These are phyloP conservation scores for Botryosphaeria dothidea DNA, from an alignment of 2,329 filamentous ascomycete species.

Conservation along the genomic window DNA sequence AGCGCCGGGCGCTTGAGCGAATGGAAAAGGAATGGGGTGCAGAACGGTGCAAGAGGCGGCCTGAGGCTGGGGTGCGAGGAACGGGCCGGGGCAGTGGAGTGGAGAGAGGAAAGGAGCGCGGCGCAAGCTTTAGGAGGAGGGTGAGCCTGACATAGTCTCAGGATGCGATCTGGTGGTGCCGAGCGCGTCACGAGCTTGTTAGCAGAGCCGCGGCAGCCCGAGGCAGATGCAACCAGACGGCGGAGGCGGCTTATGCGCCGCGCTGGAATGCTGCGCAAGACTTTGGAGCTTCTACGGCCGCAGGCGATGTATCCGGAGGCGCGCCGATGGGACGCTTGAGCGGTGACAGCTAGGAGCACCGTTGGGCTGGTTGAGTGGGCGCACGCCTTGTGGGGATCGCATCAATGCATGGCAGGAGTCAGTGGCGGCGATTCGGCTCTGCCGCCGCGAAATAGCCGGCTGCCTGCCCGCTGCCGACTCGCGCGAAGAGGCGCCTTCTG, in stretches of 20 bases:
- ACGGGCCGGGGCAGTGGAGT: neutral
- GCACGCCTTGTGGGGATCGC: neutral
- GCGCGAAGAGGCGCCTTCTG: neutral
- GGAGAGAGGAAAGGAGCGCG: neutral
- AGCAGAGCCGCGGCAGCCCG: conserved; percentile 4
- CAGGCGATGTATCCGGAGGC: neutral
- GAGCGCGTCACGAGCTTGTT: conserved; percentile 19
- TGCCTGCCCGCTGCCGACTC: neutral
- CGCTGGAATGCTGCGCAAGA: neutral
- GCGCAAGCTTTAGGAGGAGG: neutral
- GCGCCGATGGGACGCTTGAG: neutral
- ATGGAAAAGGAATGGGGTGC: neutral
- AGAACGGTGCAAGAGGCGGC: neutral
- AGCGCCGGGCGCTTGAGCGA: conserved; percentile 5
- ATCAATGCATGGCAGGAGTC: neutral
- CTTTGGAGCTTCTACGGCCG: neutral
- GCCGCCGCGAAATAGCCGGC: conserved; percentile 5
- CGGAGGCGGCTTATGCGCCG: neutral
- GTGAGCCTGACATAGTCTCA: conserved; percentile 11
- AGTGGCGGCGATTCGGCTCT: neutral
- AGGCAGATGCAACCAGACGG: neutral
- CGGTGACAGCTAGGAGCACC: neutral
- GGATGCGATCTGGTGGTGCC: conserved; percentile 15
- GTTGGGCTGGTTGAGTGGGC: neutral
- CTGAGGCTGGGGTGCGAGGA: neutral